Percentiles rank a stretch among this genome's conserved stretches.
phyloP scores from a whole-genome alignment of 2,329 filamentous ascomycete species.

The Chaetomiaceae sp. region DNA sequence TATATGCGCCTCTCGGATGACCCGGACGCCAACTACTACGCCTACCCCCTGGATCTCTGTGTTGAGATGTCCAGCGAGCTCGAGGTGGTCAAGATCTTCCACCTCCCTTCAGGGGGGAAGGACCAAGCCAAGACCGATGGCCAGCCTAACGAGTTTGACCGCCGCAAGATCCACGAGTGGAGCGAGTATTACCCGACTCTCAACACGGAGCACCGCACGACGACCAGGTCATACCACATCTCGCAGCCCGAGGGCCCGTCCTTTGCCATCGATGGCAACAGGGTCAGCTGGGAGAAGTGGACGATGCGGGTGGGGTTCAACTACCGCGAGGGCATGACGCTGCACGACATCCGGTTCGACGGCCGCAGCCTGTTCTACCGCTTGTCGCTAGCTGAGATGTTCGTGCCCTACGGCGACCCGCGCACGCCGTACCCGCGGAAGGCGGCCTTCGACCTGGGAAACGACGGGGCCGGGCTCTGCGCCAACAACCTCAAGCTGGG shows the following conservation, averaged over 20 bases:
- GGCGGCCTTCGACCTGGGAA: conserved; percentile 68
- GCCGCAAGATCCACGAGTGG: conserved; percentile 35
- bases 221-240: conserved; percentile 56
- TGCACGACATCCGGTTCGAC: conserved; percentile 66
- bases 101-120: conserved; percentile 40
- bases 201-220: conserved; percentile 36
- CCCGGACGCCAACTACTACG: conserved; percentile 51
- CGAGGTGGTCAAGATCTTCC: conserved; percentile 45
- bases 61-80: conserved; percentile 48
- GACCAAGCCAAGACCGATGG: conserved; percentile 31
- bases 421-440: conserved; percentile 63
- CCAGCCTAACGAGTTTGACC: conserved; percentile 36
- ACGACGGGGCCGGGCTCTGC: conserved; percentile 60
- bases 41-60: conserved; percentile 51
- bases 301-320: conserved; percentile 65
- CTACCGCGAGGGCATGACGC: conserved; percentile 62
- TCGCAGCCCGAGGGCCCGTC: conserved; percentile 62
- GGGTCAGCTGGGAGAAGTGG: conserved; percentile 64
- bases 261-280: conserved; percentile 51
- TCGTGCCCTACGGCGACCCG: conserved; percentile 63
- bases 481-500: conserved; percentile 65
- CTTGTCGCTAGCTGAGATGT: conserved; percentile 64
- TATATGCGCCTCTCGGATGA: conserved; percentile 38
- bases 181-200: conserved; percentile 37
- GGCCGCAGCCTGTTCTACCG: conserved; percentile 62